phyloP scores from a whole-genome alignment of 169 alveolate species.

The Eimeria tenella region DNA sequence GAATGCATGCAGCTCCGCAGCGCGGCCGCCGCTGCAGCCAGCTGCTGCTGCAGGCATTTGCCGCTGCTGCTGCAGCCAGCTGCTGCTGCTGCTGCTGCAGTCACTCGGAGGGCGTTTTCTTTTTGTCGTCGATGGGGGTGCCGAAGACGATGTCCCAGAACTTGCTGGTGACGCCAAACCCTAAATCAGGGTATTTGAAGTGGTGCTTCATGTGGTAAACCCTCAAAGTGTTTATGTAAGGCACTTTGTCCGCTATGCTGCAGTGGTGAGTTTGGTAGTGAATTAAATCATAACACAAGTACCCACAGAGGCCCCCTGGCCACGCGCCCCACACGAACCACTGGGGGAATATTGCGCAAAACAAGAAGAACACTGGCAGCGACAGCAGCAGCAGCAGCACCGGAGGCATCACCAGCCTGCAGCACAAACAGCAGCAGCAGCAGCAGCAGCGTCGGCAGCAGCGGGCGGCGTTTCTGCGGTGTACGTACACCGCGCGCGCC shows the following conservation, averaged over 20 bases:
- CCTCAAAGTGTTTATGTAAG: slow-evolving; percentile 78
- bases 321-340: slow-evolving; percentile 48
- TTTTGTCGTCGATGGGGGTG: slow-evolving; percentile 69
- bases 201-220: slow-evolving; percentile 87
- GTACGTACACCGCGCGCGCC: too few species aligned
- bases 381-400: slow-evolving; percentile 76
- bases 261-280: slow-evolving; percentile 86
- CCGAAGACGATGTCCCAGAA: slow-evolving; percentile 87
- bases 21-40: too few species aligned
- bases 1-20: background rate
- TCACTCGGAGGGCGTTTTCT: background rate
- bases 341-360: slow-evolving; percentile 70
- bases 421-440: background rate
- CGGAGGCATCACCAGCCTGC: slow-evolving; percentile 86
- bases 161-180: slow-evolving; percentile 85
- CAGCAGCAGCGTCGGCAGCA: background rate
- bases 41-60: too few species aligned
- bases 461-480: too few species aligned
- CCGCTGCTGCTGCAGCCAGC: background rate
- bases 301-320: slow-evolving; percentile 82
- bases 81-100: background rate
- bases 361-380: background rate
- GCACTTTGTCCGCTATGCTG: background rate
- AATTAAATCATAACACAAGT: slow-evolving; percentile 81
- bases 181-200: slow-evolving; percentile 79